Evolutionary conservation across 768 basidiomycete species (phyloP).

Genomic region (Mycena leptocephala): DNA sequence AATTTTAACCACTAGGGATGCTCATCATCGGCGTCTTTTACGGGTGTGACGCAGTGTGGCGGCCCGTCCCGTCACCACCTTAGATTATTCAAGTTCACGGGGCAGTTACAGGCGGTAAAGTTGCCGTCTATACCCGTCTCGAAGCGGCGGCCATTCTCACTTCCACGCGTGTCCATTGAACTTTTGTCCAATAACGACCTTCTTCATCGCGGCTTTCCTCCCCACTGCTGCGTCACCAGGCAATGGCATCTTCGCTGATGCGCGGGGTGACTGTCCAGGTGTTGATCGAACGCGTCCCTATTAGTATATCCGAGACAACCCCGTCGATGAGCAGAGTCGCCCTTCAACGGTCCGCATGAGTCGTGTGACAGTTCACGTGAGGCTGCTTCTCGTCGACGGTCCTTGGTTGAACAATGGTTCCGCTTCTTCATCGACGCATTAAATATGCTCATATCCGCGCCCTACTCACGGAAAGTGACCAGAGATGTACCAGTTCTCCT

Average conservation of each 20-base stretch:
- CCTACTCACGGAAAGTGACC: slow-evolving; percentile 2
- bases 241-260: background rate
- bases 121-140: no score
- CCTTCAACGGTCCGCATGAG: background rate
- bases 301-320: background rate
- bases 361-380: background rate
- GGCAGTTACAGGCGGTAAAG: no score
- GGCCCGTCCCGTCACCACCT: no score
- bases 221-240: background rate
- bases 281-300: slow-evolving; percentile 10
- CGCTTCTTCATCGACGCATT: background rate
- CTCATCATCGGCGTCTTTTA: no score
- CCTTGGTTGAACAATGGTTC: no score
- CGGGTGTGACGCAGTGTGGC: no score
- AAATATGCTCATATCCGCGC: background rate
- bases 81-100: no score
- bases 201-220: no score
- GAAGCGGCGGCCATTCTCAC: no score
- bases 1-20: background rate
- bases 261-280: slow-evolving; percentile 3
- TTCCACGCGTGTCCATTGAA: no score
- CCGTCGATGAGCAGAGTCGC: slow-evolving; percentile 5
- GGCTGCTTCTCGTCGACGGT: background rate
- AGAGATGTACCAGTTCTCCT: slow-evolving; percentile 29
- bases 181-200: no score